Conservation (phyloP, 2,329 filamentous ascomycete species). For the Sclerotinia minor region DNA sequence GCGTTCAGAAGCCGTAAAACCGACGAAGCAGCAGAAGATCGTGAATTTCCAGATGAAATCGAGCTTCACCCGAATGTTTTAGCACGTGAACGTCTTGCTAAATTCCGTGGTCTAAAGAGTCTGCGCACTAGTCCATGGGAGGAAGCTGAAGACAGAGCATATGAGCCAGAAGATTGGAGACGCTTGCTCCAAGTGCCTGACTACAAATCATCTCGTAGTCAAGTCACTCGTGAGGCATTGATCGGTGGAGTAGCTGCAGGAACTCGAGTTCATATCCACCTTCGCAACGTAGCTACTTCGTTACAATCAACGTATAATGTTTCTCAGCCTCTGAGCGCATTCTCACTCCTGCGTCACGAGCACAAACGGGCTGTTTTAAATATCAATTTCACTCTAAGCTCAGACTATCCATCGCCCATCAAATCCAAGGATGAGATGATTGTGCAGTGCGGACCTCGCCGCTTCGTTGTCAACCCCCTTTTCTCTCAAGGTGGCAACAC, state of each 20-base stretch:
- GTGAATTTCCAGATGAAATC: constrained; percentile 96
- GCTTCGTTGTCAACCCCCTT: constrained; percentile 84
- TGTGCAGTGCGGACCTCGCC: constrained; percentile 84
- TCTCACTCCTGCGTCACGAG: constrained; percentile 89
- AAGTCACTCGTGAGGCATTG: constrained; percentile 76
- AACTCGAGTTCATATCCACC: constrained; percentile 76
- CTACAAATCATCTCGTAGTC: constrained; percentile 80
- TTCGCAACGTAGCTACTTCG: constrained; percentile 59
- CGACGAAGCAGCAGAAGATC: constrained; percentile 82
- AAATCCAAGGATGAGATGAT: constrained; percentile 92
- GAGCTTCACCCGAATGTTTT: constrained; percentile 86
- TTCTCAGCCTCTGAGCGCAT: constrained; percentile 67
- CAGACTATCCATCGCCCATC: constrained; percentile 72
- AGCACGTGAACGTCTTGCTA: constrained; percentile 78
- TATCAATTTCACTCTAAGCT: constrained; percentile 82
- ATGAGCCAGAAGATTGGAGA: constrained; percentile 88
- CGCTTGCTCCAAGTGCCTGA: constrained; percentile 84
- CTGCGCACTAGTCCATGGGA: constrained; percentile 86
- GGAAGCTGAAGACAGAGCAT: constrained; percentile 78
- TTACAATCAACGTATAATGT: constrained; percentile 56
- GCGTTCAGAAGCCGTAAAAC: constrained; percentile 77
- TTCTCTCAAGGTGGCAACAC: constrained; percentile 89
- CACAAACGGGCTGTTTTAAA: constrained; percentile 91
- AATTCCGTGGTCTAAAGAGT: constrained; percentile 91
- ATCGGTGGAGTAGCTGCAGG: constrained; percentile 85